Conservation (phyloP, 2,329 filamentous ascomycete species). For the Colletotrichum cuscutae region DNA sequence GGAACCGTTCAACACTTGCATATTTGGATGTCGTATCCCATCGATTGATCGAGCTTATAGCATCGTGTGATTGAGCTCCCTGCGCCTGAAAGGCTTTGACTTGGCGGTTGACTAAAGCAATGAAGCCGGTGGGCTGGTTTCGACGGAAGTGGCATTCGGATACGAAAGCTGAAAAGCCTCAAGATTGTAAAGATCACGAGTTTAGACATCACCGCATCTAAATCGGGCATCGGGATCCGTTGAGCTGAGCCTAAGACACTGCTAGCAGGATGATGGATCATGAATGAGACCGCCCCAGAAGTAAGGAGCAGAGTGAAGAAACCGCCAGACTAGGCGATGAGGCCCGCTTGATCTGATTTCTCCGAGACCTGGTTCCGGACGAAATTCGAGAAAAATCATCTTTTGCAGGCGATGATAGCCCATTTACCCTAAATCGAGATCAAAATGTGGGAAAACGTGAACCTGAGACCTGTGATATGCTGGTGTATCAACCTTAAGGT, state of each 20-base stretch:
- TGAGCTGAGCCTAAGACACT: not conserved
- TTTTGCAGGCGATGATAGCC: not conserved
- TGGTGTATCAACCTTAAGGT: not conserved
- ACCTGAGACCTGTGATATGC: not conserved
- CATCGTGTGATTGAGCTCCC: not conserved
- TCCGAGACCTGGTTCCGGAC: not conserved
- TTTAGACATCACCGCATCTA: not conserved
- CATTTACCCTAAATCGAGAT: too few species aligned
- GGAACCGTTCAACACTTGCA: not conserved
- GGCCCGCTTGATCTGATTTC: not conserved
- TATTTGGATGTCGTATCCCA: not conserved
- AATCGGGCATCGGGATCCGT: not conserved
- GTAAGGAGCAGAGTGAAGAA: not conserved
- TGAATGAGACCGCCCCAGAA: too few species aligned
- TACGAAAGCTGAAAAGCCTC: not conserved
- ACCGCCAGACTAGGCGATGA: not conserved
- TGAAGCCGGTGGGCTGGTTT: not conserved
- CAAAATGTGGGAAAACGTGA: not conserved
- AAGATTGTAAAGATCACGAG: not conserved
- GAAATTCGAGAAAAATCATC: not conserved
- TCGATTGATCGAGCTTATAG: not conserved
- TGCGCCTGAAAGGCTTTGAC: not conserved
- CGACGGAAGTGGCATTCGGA: not conserved
- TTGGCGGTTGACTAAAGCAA: not conserved
- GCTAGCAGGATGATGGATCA: not conserved